These are phyloP conservation scores for Coniochaeta prunicola DNA, from an alignment of 2,329 filamentous ascomycete species.

Conservation along the genomic window DNA sequence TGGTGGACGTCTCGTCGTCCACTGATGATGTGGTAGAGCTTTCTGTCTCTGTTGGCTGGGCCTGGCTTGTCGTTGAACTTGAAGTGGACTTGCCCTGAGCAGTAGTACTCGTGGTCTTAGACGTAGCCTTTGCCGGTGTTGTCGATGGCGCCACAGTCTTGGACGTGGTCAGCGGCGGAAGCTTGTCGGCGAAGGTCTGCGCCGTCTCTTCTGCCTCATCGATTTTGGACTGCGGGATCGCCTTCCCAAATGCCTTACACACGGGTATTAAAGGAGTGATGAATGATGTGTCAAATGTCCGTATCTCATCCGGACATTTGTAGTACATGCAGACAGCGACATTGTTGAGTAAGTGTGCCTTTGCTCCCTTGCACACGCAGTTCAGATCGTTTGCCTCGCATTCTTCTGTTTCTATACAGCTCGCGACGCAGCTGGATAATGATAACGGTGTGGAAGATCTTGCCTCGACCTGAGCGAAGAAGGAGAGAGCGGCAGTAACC, in stretches of 20 bases:
- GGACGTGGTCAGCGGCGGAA: not conserved
- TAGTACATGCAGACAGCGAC: constrained; percentile 30
- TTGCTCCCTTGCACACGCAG: constrained; percentile 29
- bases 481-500: not conserved
- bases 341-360: constrained; percentile 25
- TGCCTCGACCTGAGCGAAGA: constrained; percentile 14
- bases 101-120: not conserved
- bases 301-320: constrained; percentile 24
- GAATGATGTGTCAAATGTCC: constrained; percentile 20
- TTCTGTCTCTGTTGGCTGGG: not conserved
- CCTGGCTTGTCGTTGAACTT: not conserved
- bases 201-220: constrained; percentile 18
- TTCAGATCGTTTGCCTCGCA: constrained; percentile 21
- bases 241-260: constrained; percentile 20
- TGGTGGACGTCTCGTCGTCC: not conserved
- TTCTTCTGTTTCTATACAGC: constrained; percentile 25
- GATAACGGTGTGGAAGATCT: constrained; percentile 2
- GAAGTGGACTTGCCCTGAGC: not conserved
- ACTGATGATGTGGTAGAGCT: not conserved
- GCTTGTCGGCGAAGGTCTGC: not conserved
- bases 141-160: not conserved
- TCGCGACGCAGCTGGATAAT: constrained; percentile 22
- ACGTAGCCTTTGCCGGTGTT: not conserved
- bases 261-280: constrained; percentile 22
- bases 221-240: constrained; percentile 24